These are phyloP conservation scores for Aspergillus diversus DNA, from an alignment of 495 filamentous ascomycete species.

Conservation along the genomic window DNA sequence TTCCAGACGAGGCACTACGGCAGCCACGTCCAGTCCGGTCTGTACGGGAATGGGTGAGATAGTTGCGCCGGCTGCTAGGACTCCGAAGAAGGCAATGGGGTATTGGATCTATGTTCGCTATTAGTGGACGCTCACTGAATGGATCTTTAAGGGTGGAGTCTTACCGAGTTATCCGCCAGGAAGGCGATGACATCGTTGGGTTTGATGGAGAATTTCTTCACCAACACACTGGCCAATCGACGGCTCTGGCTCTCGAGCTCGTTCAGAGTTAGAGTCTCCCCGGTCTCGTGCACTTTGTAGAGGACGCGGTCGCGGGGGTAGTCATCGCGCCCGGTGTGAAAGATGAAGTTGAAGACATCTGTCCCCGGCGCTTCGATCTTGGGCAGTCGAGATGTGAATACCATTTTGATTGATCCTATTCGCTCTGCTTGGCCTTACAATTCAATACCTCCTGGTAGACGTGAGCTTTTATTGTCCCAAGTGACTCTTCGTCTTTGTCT, in stretches of 20 bases:
- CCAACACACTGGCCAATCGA: conserved; percentile 13
- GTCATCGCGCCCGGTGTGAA: conserved; percentile 13
- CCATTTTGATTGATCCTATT: conserved; percentile 8
- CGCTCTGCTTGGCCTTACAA: not conserved
- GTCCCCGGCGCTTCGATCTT: conserved; percentile 5
- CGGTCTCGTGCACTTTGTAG: conserved; percentile 12
- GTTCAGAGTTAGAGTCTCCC: conserved; percentile 13
- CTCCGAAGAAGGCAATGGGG: conserved; percentile 20
- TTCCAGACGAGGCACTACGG: conserved; percentile 14
- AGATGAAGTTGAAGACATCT: conserved; percentile 22
- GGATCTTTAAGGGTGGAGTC: not conserved
- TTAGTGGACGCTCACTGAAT: not conserved
- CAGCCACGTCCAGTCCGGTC: conserved; percentile 14
- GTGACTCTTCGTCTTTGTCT: too few species aligned
- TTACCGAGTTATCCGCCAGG: conserved; percentile 16
- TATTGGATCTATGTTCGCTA: conserved; percentile 11
- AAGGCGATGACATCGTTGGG: conserved; percentile 20
- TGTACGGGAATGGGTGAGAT: conserved; percentile 17
- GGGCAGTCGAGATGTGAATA: conserved; percentile 15
- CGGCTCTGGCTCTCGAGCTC: conserved; percentile 16
- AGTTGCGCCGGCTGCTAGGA: conserved; percentile 13
- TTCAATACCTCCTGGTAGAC: not conserved
- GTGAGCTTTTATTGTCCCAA: conserved; percentile 7
- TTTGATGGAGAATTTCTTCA: conserved; percentile 6
- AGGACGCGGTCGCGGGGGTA: conserved; percentile 16